A percentile compares a stretch with the other conserved stretches of the same genome.
These are phyloP conservation scores for Toxoplasma gondii DNA, from an alignment of 169 alveolate species.

Conservation along the genomic window DNA sequence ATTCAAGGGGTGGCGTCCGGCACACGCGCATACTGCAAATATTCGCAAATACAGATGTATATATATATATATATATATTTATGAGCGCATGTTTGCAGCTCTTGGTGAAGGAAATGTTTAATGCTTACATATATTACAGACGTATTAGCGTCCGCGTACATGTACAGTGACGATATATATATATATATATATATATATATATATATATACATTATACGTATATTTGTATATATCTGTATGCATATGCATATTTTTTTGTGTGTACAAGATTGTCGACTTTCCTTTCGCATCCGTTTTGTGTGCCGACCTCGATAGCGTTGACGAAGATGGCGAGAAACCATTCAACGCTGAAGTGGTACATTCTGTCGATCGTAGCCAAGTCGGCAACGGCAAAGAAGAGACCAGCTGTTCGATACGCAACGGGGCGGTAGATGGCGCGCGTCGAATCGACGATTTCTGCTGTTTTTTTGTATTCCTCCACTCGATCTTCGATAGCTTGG, in stretches of 20 bases:
- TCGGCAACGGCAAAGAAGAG: slow-evolving; percentile 90
- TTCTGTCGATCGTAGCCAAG: slow-evolving; percentile 89
- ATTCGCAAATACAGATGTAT: neutral
- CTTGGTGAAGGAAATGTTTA: too few species aligned
- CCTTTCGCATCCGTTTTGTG: too few species aligned
- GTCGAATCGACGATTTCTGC: slow-evolving; percentile 89
- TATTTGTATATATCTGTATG: too few species aligned
- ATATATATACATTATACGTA: too few species aligned
- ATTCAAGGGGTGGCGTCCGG: neutral
- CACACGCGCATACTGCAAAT: neutral
- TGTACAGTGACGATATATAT: too few species aligned
- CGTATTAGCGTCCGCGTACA: too few species aligned
- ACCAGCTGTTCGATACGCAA: slow-evolving; percentile 92
- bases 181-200: too few species aligned
- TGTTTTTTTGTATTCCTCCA: slow-evolving; percentile 82
- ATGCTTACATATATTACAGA: too few species aligned
- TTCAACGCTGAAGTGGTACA: slow-evolving; percentile 92
- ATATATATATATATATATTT: too few species aligned
- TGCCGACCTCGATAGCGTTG: slow-evolving; percentile 78
- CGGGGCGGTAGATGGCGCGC: slow-evolving; percentile 92
- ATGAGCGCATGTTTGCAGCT: too few species aligned
- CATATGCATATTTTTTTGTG: too few species aligned
- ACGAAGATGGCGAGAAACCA: slow-evolving; percentile 86
- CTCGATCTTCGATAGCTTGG: slow-evolving; percentile 91
- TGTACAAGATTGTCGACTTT: too few species aligned